Evolutionary conservation across 805 yeast species (phyloP).

Genomic region (Pachysolen tannophilus): DNA sequence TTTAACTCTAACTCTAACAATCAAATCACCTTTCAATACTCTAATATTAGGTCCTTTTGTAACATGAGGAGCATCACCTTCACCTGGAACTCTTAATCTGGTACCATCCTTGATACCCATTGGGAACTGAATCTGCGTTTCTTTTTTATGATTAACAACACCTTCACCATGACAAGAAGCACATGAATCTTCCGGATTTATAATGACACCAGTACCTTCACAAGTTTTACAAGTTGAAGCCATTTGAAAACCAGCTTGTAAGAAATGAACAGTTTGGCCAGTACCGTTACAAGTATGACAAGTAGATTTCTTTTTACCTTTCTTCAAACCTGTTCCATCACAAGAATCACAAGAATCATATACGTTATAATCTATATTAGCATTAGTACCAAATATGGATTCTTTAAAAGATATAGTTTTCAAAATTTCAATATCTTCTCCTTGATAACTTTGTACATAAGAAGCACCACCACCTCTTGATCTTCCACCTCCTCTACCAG

Average conservation of each 20-base stretch:
- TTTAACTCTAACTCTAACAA: slow-evolving; percentile 69
- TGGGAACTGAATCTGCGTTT: slow-evolving; percentile 80
- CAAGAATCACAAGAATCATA: slow-evolving; percentile 75
- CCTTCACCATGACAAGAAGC: slow-evolving; percentile 84
- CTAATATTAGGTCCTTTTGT: slow-evolving; percentile 65
- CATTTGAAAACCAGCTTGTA: slow-evolving; percentile 95
- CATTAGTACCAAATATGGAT: slow-evolving; percentile 70
- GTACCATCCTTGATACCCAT: slow-evolving; percentile 85
- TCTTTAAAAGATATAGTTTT: slow-evolving; percentile 76
- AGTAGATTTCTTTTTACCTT: slow-evolving; percentile 64
- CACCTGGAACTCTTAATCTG: slow-evolving; percentile 74
- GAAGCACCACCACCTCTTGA: slow-evolving; percentile 29
- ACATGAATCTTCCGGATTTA: slow-evolving; percentile 66
- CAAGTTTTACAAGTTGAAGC: slow-evolving; percentile 85
- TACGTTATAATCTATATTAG: slow-evolving; percentile 62
- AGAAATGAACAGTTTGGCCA: slow-evolving; percentile 78
- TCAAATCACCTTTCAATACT: slow-evolving; percentile 78
- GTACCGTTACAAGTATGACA: slow-evolving; percentile 90
- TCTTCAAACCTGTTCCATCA: slow-evolving; percentile 77
- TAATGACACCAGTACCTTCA: slow-evolving; percentile 79
- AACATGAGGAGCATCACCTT: slow-evolving; percentile 83
- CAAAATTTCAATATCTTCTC: slow-evolving; percentile 79
- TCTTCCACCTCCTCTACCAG: slow-evolving; percentile 27
- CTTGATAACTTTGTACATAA: slow-evolving; percentile 72
- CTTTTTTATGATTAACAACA: slow-evolving; percentile 55